A percentile compares a stretch with the other conserved stretches of the same genome.
Evolutionary conservation across 139 green algal genomes (phyloP).

Genomic region (Chlorella sorokiniana): DNA sequence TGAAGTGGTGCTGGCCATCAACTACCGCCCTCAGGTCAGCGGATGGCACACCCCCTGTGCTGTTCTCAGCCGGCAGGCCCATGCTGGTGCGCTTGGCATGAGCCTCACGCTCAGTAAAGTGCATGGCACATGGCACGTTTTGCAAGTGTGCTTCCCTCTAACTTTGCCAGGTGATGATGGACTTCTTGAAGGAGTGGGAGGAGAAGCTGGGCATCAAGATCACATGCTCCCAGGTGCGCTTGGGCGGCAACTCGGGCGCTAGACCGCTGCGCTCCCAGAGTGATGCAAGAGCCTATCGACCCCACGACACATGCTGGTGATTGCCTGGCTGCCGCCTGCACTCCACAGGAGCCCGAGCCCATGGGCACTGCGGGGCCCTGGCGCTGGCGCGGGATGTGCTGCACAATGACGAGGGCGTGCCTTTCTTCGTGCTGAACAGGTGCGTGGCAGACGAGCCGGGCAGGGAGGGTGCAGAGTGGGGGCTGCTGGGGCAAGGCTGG

Average conservation of each 20-base stretch:
- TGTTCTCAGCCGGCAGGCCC: not conserved
- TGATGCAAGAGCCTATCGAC: no score
- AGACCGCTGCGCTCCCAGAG: no score
- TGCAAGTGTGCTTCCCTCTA: not conserved
- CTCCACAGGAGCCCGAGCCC: slow-evolving; percentile 91
- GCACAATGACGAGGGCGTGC: slow-evolving; percentile 82
- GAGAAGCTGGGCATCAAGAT: slow-evolving; percentile 96
- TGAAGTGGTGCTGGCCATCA: slow-evolving; percentile 97
- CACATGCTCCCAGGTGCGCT: slow-evolving; percentile 79
- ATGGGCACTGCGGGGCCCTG: slow-evolving; percentile 98
- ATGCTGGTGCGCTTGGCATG: no score
- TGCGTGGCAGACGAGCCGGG: no score
- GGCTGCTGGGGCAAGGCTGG: not conserved
- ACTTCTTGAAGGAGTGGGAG: slow-evolving; percentile 95
- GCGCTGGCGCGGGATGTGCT: slow-evolving; percentile 88
- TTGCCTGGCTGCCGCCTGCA: not conserved
- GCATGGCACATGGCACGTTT: no score
- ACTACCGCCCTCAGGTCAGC: slow-evolving; percentile 90
- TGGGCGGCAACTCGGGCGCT: not conserved
- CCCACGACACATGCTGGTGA: not conserved
- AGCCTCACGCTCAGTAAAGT: no score
- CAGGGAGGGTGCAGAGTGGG: not conserved
- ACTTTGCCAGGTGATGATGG: slow-evolving; percentile 85
- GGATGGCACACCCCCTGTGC: not conserved
- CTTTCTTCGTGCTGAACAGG: slow-evolving; percentile 99